Evolutionary conservation across 371 early-diverging fungal species (phyloP), one percentile per base, ranked within the genome.

Genomic region (Spraguea lophii): DNA sequence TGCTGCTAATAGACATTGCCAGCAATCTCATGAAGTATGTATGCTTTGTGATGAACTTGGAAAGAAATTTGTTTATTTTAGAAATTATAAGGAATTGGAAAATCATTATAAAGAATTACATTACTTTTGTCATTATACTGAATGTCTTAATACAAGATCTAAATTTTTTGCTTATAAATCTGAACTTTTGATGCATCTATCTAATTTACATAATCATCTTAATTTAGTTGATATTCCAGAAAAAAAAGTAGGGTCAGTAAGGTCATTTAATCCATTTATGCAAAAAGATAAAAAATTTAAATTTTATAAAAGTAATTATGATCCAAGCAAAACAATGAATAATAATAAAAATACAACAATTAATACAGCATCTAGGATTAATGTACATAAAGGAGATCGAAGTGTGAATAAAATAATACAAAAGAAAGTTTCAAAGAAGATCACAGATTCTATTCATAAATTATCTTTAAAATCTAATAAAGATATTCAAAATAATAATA

Each of bases 111-210:
- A 49, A 20, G 59, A 56, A 26, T 34, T 38, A 15, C 71, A 71
- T 38, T 68, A 56, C 45, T 63, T 59, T 27, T 71, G 71, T 37
- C 51, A 12, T 7, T 49, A 62, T 16, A 34, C 43, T 16, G 38
- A 39, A 26, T 70, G 70, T 49, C n/a, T 47, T 36, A 41, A 57
- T 27, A 57, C 24, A 17, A 59, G 59, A 34, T 61, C 60, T 46
- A 66, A 62, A 52, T 63, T 56, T 10, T 70, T 65, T 54, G 54
- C 62, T 3, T 63, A 70, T 34, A 57, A 66, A 44, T 54, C 61
- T 10, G 70, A 66, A 52, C 47, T 70, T 17, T 51, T 59, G 6
- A 59, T 43, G 15, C 70, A 70, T 53, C 32, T 45, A 3, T 21
- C 32, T 0, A 46, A 34, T 23, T 22, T 57, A 12, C 70, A 69